Conservation (phyloP, 768 basidiomycete genomes). For the Xerocomus potaroensis region DNA sequence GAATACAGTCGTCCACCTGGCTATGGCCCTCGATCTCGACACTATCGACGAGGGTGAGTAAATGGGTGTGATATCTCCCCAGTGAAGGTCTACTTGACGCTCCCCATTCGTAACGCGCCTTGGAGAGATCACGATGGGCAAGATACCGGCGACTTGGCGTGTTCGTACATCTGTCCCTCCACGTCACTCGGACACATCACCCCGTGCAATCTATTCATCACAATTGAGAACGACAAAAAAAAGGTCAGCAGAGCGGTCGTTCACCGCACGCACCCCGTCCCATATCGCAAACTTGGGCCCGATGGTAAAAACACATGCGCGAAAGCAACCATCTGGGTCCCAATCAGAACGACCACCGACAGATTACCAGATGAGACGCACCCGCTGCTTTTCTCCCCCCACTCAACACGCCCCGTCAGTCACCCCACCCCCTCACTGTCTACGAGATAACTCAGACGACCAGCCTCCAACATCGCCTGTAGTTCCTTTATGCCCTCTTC, state of each 20-base stretch:
- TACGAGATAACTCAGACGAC: slow-evolving; percentile 81
- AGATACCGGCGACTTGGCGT: slow-evolving; percentile 83
- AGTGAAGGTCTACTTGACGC: slow-evolving; percentile 64
- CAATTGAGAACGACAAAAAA: background rate
- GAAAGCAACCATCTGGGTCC: slow-evolving; percentile 81
- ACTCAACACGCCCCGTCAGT: slow-evolving; percentile 94
- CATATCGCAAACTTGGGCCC: slow-evolving; percentile 78
- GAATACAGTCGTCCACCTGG: background rate
- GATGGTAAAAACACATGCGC: slow-evolving; percentile 87
- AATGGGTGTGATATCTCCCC: slow-evolving; percentile 83
- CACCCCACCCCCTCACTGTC: slow-evolving; percentile 89
- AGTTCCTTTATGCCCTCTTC: slow-evolving; percentile 61
- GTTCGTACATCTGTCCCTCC: slow-evolving; percentile 93
- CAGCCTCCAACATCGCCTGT: slow-evolving; percentile 71
- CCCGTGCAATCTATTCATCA: slow-evolving; percentile 76
- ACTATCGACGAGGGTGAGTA: slow-evolving; percentile 63
- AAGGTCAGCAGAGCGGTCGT: too few relatives aligned
- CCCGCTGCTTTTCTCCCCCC: slow-evolving; percentile 96
- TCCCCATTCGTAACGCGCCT: slow-evolving; percentile 58
- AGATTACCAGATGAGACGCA: slow-evolving; percentile 19
- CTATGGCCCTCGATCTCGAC: background rate
- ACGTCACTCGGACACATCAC: slow-evolving; percentile 95
- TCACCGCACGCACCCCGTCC: slow-evolving; percentile 59
- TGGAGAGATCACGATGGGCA: slow-evolving; percentile 88
- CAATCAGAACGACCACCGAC: slow-evolving; percentile 5